Conservation (phyloP, 2,329 filamentous ascomycete species). For the Drechslera avenae region DNA sequence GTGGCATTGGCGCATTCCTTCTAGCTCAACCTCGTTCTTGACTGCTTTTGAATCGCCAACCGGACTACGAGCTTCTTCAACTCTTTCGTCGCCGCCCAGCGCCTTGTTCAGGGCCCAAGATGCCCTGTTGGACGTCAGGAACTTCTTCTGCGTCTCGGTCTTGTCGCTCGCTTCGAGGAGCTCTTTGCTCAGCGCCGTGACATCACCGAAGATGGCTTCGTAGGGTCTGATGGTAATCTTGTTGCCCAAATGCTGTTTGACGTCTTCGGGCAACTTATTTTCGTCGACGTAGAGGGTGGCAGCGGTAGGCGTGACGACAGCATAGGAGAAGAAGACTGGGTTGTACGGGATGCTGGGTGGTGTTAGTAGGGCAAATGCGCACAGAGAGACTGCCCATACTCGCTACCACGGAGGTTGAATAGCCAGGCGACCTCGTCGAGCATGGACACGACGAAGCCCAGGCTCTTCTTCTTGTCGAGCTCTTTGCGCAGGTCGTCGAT, state of each 20-base stretch:
- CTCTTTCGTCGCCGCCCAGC: slow-evolving; percentile 81
- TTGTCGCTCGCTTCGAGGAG: slow-evolving; percentile 43
- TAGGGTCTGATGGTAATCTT: slow-evolving; percentile 82
- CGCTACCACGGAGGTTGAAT: slow-evolving; percentile 93
- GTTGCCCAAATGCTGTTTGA: slow-evolving; percentile 70
- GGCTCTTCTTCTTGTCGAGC: slow-evolving; percentile 84
- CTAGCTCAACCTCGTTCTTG: slow-evolving; percentile 87
- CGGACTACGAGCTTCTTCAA: slow-evolving; percentile 86
- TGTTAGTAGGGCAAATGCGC: slow-evolving; percentile 11
- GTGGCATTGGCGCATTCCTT: slow-evolving; percentile 93
- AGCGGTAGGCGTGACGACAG: slow-evolving; percentile 75
- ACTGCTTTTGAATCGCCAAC: slow-evolving; percentile 90
- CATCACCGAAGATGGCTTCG: slow-evolving; percentile 77
- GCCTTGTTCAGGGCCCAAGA: slow-evolving; percentile 92
- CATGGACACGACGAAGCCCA: slow-evolving; percentile 89
- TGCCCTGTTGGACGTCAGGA: slow-evolving; percentile 82
- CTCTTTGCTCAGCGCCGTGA: slow-evolving; percentile 64
- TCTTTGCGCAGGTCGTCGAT: slow-evolving; percentile 87
- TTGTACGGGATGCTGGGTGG: slow-evolving; percentile 81
- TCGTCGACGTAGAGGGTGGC: slow-evolving; percentile 85
- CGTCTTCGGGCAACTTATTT: slow-evolving; percentile 73
- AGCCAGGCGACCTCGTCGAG: slow-evolving; percentile 97
- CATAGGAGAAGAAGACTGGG: slow-evolving; percentile 97
- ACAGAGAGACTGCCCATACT: slow-evolving; percentile 54
- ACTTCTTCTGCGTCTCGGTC: slow-evolving; percentile 61